phyloP scores from a whole-genome alignment of 345 rosid genomes.

The Streptanthus diversifolius region DNA sequence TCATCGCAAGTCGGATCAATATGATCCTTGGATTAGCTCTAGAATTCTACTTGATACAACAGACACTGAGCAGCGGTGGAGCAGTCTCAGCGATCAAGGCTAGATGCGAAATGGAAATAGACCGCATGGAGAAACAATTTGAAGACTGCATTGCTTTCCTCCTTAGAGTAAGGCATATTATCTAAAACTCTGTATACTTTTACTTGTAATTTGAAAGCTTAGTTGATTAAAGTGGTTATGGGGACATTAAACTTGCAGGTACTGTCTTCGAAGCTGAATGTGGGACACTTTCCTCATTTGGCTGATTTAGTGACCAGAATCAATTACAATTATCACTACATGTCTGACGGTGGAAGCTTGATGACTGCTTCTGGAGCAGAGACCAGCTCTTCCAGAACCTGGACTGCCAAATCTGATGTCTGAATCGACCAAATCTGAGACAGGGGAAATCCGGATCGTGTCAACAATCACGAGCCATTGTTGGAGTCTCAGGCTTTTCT shows the following conservation, averaged over 20 bases:
- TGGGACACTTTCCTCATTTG: slow-evolving; percentile 92
- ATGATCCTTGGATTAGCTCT: slow-evolving; percentile 82
- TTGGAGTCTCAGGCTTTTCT: neutral
- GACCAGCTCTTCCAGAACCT: slow-evolving; percentile 34
- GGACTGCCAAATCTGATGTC: slow-evolving; percentile 13
- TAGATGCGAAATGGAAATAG: slow-evolving; percentile 83
- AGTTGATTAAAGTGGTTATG: neutral
- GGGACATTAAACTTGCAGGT: slow-evolving; percentile 49
- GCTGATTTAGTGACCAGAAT: slow-evolving; percentile 92
- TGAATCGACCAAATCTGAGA: neutral
- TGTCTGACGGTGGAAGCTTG: slow-evolving; percentile 81
- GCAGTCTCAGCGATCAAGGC: slow-evolving; percentile 72
- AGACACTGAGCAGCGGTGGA: slow-evolving; percentile 72
- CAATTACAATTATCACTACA: slow-evolving; percentile 88
- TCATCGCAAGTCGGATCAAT: slow-evolving; percentile 89
- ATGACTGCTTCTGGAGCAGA: slow-evolving; percentile 56
- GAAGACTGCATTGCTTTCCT: slow-evolving; percentile 93
- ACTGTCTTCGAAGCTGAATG: slow-evolving; percentile 79
- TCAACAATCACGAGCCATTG: neutral
- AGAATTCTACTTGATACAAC: slow-evolving; percentile 88
- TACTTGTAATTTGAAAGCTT: neutral
- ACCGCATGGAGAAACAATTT: slow-evolving; percentile 76
- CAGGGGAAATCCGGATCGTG: neutral
- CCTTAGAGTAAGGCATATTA: slow-evolving; percentile 58
- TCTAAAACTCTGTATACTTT: neutral